A percentile compares a stretch with the other conserved stretches of the same genome.
These are phyloP conservation scores for Hanseniaspora taiwanica DNA, from an alignment of 805 yeast genomes.

Conservation along the genomic window DNA sequence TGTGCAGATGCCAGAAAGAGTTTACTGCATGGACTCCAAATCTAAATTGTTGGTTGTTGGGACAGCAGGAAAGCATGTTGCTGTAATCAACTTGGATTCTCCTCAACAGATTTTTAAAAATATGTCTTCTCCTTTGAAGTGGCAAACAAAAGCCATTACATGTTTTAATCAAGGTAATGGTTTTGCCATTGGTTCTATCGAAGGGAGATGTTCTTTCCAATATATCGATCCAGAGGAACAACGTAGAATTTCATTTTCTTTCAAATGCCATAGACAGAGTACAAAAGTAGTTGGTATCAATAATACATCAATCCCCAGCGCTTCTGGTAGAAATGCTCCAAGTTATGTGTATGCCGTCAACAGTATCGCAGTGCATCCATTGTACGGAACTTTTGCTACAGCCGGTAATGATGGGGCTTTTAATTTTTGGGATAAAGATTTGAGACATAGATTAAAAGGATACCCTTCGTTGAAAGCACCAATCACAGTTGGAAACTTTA, in stretches of 20 bases:
- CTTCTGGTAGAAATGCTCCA: slow-evolving; percentile 16
- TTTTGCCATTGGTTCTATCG: slow-evolving; percentile 83
- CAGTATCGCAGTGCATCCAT: slow-evolving; percentile 75
- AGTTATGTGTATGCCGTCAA: slow-evolving; percentile 65
- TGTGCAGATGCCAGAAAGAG: slow-evolving; percentile 76
- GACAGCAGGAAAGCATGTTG: slow-evolving; percentile 77
- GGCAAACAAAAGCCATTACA: slow-evolving; percentile 71
- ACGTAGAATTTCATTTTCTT: slow-evolving; percentile 63
- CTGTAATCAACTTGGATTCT: slow-evolving; percentile 62
- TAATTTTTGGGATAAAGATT: slow-evolving; percentile 93
- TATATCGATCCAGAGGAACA: slow-evolving; percentile 78
- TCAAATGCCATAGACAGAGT: slow-evolving; percentile 80
- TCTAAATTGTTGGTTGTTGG: slow-evolving; percentile 82
- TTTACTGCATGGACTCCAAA: slow-evolving; percentile 74
- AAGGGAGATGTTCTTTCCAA: slow-evolving; percentile 91
- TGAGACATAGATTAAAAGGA: slow-evolving; percentile 73
- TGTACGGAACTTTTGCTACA: slow-evolving; percentile 81
- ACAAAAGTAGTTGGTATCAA: slow-evolving; percentile 13
- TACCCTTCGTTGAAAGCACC: slow-evolving; percentile 57
- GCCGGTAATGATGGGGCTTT: slow-evolving; percentile 93
- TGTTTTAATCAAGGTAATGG: slow-evolving; percentile 92
- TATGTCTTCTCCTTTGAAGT: slow-evolving; percentile 64
- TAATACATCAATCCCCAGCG: slow-evolving; percentile 33
- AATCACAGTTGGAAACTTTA: slow-evolving; percentile 68
- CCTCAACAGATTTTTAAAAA: slow-evolving; percentile 76